Evolutionary conservation across 129 eudicot genomes (phyloP).

Genomic region (Scalesia atractyloides): DNA sequence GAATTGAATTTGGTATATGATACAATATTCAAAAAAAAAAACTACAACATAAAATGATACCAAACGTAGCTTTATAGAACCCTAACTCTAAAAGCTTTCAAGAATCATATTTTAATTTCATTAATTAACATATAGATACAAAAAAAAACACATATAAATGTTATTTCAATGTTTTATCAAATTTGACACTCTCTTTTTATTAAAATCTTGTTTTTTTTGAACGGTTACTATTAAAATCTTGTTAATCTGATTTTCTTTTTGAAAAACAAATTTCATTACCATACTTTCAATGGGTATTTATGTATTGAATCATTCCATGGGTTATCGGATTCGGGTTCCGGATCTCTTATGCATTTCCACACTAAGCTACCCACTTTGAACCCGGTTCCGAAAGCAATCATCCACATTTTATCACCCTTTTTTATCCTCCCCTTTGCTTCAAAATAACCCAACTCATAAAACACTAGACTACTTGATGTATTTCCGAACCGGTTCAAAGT

Average conservation of each 20-base stretch:
- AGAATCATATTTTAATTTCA: neutral
- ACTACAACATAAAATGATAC: neutral
- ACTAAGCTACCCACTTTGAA: constrained; percentile 84
- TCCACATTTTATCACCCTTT: constrained; percentile 80
- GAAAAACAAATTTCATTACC: constrained; percentile 17
- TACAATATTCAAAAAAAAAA: neutral
- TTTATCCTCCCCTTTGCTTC: constrained; percentile 64
- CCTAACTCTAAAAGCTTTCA: neutral
- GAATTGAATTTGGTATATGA: neutral
- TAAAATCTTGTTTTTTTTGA: too few species aligned
- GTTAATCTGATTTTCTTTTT: neutral
- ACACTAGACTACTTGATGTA: constrained; percentile 79
- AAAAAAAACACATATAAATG: constrained; percentile 2
- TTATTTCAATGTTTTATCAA: neutral
- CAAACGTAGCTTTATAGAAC: too few species aligned
- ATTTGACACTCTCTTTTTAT: neutral
- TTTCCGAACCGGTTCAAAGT: constrained; percentile 74
- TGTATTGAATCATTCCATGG: constrained; percentile 75
- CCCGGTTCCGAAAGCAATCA: constrained; percentile 94
- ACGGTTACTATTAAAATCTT: too few species aligned
- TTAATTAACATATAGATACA: neutral
- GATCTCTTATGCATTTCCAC: constrained; percentile 62
- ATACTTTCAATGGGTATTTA: constrained; percentile 57
- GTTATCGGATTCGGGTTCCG: constrained; percentile 50
- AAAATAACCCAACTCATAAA: constrained; percentile 80